Evolutionary conservation across 1,284 basidiomycete genomes (phyloP).

Genomic region (Golubevia sp.): DNA sequence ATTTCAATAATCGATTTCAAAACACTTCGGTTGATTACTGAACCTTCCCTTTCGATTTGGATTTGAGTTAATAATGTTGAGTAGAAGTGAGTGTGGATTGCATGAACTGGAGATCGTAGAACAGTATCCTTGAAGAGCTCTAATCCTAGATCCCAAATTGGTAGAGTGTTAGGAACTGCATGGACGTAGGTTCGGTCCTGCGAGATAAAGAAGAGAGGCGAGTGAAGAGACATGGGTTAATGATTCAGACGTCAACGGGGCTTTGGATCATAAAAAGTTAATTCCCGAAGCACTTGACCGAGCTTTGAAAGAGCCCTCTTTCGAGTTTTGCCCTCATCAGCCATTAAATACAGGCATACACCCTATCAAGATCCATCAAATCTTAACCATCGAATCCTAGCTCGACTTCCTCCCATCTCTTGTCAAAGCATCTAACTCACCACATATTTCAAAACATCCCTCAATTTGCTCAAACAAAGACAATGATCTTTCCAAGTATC

Average conservation of each 20-base stretch:
- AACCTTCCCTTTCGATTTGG: constrained; percentile 87
- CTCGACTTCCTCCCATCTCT: too few relatives aligned
- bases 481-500: constrained; percentile 94
- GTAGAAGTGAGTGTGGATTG: constrained; percentile 82
- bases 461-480: constrained; percentile 84
- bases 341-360: too few relatives aligned
- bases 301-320: too few relatives aligned
- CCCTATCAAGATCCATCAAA: too few relatives aligned
- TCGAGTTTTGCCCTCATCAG: too few relatives aligned
- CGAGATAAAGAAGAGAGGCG: constrained; percentile 46
- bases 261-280: too few relatives aligned
- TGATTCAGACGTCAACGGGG: background rate
- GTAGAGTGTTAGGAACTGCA: constrained; percentile 29
- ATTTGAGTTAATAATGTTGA: constrained; percentile 83
- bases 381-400: too few relatives aligned
- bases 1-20: too few relatives aligned
- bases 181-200: constrained; percentile 54
- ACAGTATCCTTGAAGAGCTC: constrained; percentile 84
- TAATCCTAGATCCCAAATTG: constrained; percentile 81
- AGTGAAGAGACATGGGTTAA: constrained; percentile 2
- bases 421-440: constrained; percentile 65
- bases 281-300: too few relatives aligned
- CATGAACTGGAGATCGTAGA: constrained; percentile 66
- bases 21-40: constrained; percentile 85
- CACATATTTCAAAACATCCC: constrained; percentile 94